phyloP scores from a whole-genome alignment of 1,284 basidiomycete species.

The Athelia psychrophila region DNA sequence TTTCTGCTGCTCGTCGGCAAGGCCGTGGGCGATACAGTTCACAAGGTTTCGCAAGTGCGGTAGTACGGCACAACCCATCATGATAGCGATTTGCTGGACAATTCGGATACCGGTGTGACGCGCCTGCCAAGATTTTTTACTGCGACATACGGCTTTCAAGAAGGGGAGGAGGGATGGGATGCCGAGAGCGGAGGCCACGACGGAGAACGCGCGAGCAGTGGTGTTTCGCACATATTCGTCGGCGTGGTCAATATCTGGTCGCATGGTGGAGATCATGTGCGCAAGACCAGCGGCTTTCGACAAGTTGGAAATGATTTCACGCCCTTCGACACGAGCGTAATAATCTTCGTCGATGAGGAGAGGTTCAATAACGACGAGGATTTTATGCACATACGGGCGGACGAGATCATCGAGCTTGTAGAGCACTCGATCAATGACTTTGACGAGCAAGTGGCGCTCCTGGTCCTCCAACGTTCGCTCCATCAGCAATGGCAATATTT shows the following conservation, averaged over 20 bases:
- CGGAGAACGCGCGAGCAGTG: slow-evolving; percentile 97
- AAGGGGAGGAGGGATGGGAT: slow-evolving; percentile 98
- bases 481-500: slow-evolving; percentile 98
- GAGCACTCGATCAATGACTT: slow-evolving; percentile 97
- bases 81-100: slow-evolving; percentile 99
- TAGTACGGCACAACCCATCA: slow-evolving; percentile 99
- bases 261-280: slow-evolving; percentile 99
- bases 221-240: slow-evolving; percentile 99
- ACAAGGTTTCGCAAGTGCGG: slow-evolving; percentile 97
- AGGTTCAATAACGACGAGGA: slow-evolving; percentile 98
- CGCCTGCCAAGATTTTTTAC: slow-evolving; percentile 99
- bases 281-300: slow-evolving; percentile 98
- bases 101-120: slow-evolving; percentile 99
- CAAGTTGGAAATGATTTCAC: slow-evolving; percentile 98
- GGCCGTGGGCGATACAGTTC: slow-evolving; percentile 93
- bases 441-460: slow-evolving; percentile 96
- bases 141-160: slow-evolving; percentile 96
- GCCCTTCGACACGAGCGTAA: slow-evolving; percentile 98
- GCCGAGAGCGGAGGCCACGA: slow-evolving; percentile 97
- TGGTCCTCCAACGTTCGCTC: slow-evolving; percentile 98
- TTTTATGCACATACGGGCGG: slow-evolving; percentile 98
- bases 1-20: slow-evolving; percentile 98
- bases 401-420: slow-evolving; percentile 99
- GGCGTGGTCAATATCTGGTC: slow-evolving; percentile 98
- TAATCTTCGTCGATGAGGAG: slow-evolving; percentile 99